Evolutionary conservation across 2,329 filamentous ascomycete genomes (phyloP).

Genomic region (Sodiomyces alkalinus): DNA sequence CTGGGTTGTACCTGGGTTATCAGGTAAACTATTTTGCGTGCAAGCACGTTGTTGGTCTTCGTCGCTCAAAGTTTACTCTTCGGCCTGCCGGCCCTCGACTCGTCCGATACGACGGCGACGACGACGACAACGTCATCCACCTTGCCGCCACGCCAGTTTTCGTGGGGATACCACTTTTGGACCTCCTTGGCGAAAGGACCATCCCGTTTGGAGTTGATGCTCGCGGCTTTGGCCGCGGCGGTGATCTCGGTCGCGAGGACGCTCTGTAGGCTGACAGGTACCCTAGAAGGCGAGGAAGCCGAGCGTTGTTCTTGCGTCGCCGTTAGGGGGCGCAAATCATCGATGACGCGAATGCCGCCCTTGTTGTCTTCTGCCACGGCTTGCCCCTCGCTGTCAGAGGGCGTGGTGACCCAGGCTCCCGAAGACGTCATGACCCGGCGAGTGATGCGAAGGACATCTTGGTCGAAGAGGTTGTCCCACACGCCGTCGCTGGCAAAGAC

Average conservation of each 20-base stretch:
- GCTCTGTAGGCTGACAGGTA: conserved; percentile 50
- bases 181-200: conserved; percentile 94
- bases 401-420: conserved; percentile 57
- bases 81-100: conserved; percentile 15
- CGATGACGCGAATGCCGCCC: conserved; percentile 46
- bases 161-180: conserved; percentile 70
- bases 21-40: too few relatives aligned
- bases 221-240: conserved; percentile 69
- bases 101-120: conserved; percentile 61
- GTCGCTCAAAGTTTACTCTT: conserved; percentile 15
- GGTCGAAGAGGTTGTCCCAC: conserved; percentile 87
- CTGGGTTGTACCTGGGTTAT: too few relatives aligned
- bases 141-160: conserved; percentile 84
- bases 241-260: conserved; percentile 67
- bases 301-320: conserved; percentile 19
- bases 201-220: conserved; percentile 65
- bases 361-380: conserved; percentile 16
- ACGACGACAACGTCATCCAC: conserved; percentile 90
- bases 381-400: background rate
- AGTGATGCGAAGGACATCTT: conserved; percentile 72
- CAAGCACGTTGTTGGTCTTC: too few relatives aligned
- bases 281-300: conserved; percentile 8
- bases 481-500: conserved; percentile 89
- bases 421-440: conserved; percentile 58
- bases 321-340: conserved; percentile 40